Percentiles rank a stretch among this genome's conserved stretches.
phyloP scores from a whole-genome alignment of 192 early-diverging fungal genomes.

The Coemansia sp. region DNA sequence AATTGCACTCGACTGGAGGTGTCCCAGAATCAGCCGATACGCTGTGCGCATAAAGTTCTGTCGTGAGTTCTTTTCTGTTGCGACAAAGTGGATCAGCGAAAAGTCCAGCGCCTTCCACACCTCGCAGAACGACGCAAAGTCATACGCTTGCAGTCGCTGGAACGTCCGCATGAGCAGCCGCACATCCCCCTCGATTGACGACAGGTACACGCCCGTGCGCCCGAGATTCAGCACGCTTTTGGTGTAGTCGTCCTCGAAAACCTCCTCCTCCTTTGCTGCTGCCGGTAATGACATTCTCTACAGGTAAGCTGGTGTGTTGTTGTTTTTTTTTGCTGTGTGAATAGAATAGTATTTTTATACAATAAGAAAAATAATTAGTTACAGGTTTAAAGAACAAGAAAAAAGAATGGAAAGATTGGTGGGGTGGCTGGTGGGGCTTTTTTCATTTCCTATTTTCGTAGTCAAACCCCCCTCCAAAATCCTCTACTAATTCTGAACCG shows the following conservation, averaged over 20 bases:
- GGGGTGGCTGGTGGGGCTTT: too few relatives aligned
- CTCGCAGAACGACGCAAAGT: conserved; percentile 53
- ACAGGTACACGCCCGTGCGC: conserved; percentile 52
- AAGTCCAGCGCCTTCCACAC: conserved; percentile 59
- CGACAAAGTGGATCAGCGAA: conserved; percentile 61
- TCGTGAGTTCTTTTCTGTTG: conserved; percentile 59
- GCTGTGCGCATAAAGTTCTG: conserved; percentile 58
- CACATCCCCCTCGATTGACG: conserved; percentile 51
- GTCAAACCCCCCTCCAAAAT: too few relatives aligned
- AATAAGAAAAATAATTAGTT: background rate
- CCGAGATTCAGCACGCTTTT: conserved; percentile 52
- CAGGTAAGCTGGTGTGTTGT: too few relatives aligned
- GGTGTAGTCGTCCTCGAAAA: conserved; percentile 39
- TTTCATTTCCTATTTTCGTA: too few relatives aligned
- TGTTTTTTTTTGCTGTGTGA: background rate
- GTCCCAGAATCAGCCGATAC: conserved; percentile 53
- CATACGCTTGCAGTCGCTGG: conserved; percentile 49
- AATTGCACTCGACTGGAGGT: conserved; percentile 40
- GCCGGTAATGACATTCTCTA: conserved; percentile 2
- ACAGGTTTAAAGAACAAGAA: background rate
- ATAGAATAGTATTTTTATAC: background rate
- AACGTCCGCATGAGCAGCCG: conserved; percentile 54
- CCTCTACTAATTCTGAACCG: too few relatives aligned
- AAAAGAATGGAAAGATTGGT: too few relatives aligned
- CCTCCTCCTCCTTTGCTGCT: conserved; percentile 18